These are phyloP conservation scores for Hymenoscyphus occultus DNA, from an alignment of 2,329 filamentous ascomycete species.

Conservation along the genomic window DNA sequence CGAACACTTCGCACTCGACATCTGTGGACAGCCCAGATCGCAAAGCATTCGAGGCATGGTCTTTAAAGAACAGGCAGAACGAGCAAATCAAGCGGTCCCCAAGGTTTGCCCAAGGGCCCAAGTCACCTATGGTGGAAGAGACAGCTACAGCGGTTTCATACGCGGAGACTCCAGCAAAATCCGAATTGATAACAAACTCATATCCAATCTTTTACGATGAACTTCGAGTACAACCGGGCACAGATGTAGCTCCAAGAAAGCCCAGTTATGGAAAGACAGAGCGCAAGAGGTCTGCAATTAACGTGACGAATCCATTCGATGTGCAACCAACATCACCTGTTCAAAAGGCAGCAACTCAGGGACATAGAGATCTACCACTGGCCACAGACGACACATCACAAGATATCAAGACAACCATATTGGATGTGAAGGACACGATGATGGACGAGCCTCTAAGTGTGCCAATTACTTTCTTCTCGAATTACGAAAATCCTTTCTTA, in stretches of 20 bases:
- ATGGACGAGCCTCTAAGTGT: too few relatives aligned
- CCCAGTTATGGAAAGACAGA: neutral
- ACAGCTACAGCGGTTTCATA: neutral
- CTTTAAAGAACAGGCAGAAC: neutral
- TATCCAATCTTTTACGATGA: neutral
- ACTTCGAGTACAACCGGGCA: neutral
- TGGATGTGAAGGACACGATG: too few relatives aligned
- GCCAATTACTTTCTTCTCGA: neutral
- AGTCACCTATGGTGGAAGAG: neutral
- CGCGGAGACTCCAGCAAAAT: neutral
- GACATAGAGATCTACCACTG: too few relatives aligned
- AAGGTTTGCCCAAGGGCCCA: too few relatives aligned
- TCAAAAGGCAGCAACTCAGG: neutral
- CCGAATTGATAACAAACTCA: neutral
- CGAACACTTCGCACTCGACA: neutral
- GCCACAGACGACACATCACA: too few relatives aligned
- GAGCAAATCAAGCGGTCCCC: neutral
- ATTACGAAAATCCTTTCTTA: neutral
- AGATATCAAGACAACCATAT: too few relatives aligned
- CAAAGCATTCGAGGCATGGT: neutral
- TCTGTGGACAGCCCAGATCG: neutral
- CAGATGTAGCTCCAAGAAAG: neutral
- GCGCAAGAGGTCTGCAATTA: neutral
- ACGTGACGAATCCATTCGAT: constrained; percentile 1
- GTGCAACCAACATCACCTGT: neutral